phyloP scores from a whole-genome alignment of 495 filamentous ascomycete species.

The Rusavskia elegans region DNA sequence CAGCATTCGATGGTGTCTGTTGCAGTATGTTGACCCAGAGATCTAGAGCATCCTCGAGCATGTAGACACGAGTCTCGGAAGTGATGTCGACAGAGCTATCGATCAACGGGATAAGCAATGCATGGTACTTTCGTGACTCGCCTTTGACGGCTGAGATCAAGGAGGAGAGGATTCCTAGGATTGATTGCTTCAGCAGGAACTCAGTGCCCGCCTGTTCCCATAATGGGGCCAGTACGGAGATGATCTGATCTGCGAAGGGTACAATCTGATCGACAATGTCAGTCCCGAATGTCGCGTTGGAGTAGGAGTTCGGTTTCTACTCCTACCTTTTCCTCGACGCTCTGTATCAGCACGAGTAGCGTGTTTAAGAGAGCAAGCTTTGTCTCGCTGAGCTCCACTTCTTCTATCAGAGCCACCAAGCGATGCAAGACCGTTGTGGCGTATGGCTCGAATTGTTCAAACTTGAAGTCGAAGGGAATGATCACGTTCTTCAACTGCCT shows the following conservation, averaged over 20 bases:
- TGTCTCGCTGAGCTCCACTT: slow-evolving; percentile 70
- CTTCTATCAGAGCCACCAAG: slow-evolving; percentile 60
- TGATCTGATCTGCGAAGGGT: slow-evolving; percentile 64
- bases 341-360: slow-evolving; percentile 58
- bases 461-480: slow-evolving; percentile 69
- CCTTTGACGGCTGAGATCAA: slow-evolving; percentile 65
- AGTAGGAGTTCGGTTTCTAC: neutral
- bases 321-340: slow-evolving; percentile 59
- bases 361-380: slow-evolving; percentile 79
- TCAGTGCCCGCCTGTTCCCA: slow-evolving; percentile 74
- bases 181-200: slow-evolving; percentile 80
- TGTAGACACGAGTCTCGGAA: slow-evolving; percentile 66
- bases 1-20: slow-evolving; percentile 47
- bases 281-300: no score
- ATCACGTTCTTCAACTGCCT: slow-evolving; percentile 62
- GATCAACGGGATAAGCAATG: slow-evolving; percentile 63
- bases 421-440: slow-evolving; percentile 49
- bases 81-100: slow-evolving; percentile 57
- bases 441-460: slow-evolving; percentile 55
- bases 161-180: slow-evolving; percentile 66
- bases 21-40: slow-evolving; percentile 66
- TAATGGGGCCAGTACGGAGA: slow-evolving; percentile 61
- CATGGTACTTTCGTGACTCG: slow-evolving; percentile 54
- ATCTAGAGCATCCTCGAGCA: slow-evolving; percentile 83
- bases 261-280: slow-evolving; percentile 27